Conservation (phyloP, 1,284 basidiomycete genomes). For the Wolfiporia cocos region DNA sequence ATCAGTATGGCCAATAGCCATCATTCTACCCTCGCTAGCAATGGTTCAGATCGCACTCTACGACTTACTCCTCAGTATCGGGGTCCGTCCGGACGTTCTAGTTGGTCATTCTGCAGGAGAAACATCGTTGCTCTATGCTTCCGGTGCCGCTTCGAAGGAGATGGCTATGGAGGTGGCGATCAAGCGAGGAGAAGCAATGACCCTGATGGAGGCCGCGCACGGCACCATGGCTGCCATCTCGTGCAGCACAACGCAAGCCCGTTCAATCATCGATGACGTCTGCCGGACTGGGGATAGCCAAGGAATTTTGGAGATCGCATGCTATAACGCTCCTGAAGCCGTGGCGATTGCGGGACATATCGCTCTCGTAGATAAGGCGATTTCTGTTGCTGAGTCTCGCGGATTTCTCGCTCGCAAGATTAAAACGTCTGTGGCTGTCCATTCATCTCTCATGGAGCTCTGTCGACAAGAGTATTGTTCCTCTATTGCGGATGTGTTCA, state of each 20-base stretch:
- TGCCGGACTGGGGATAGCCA: slow-evolving; percentile 4
- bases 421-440: slow-evolving; percentile 27
- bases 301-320: slow-evolving; percentile 28
- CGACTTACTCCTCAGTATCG: slow-evolving; percentile 30
- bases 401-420: slow-evolving; percentile 29
- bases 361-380: slow-evolving; percentile 22
- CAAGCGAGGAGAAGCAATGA: slow-evolving; percentile 30
- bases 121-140: slow-evolving; percentile 36
- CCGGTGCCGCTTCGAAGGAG: slow-evolving; percentile 31
- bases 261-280: slow-evolving; percentile 17
- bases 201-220: slow-evolving; percentile 24
- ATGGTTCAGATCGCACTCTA: slow-evolving; percentile 40
- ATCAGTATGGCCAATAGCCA: slow-evolving; percentile 23
- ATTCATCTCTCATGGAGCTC: slow-evolving; percentile 28
- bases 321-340: slow-evolving; percentile 30
- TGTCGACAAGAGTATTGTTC: slow-evolving; percentile 22
- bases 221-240: slow-evolving; percentile 38
- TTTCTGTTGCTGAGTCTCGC: slow-evolving; percentile 19
- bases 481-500: slow-evolving; percentile 21
- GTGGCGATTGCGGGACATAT: slow-evolving; percentile 30
- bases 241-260: slow-evolving; percentile 23
- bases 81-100: slow-evolving; percentile 30
- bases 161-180: slow-evolving; percentile 37
- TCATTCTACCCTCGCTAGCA: slow-evolving; percentile 32
- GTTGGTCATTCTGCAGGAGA: slow-evolving; percentile 39